phyloP scores from a whole-genome alignment of 2,329 filamentous ascomycete species.

The Fusarium napiforme region DNA sequence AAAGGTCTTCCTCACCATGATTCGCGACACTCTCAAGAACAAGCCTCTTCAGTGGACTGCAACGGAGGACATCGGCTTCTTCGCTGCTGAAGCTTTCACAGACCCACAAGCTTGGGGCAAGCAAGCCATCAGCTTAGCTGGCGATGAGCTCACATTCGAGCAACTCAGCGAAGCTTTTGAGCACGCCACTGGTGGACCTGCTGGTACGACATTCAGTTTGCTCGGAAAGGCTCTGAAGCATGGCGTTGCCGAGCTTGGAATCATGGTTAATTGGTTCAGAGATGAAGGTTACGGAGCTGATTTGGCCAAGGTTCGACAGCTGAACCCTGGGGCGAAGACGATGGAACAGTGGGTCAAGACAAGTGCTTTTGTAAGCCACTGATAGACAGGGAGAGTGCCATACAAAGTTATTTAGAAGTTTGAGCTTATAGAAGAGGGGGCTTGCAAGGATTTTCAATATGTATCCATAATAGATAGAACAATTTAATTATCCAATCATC shows the following conservation, averaged over 20 bases:
- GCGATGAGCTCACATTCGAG: conserved; percentile 25
- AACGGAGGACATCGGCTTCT: conserved; percentile 24
- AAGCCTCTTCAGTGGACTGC: conserved; percentile 38
- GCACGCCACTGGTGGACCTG: neutral
- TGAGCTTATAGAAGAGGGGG: neutral
- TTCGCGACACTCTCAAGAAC: conserved; percentile 44
- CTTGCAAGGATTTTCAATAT: accelerated
- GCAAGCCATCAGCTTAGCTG: conserved; percentile 10
- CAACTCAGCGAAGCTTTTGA: conserved; percentile 22
- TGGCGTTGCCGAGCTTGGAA: conserved; percentile 19
- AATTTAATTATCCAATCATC: neutral
- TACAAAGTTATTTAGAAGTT: neutral
- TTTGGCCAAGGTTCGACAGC: conserved; percentile 9
- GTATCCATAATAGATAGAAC: neutral
- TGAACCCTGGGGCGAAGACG: conserved; percentile 17
- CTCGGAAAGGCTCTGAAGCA: conserved; percentile 24
- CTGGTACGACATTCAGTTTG: conserved; percentile 16
- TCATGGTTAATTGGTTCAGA: conserved; percentile 31
- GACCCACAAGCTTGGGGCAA: neutral
- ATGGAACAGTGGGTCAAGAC: conserved; percentile 28
- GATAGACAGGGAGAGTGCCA: neutral
- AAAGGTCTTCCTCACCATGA: conserved; percentile 48
- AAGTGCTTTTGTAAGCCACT: conserved; percentile 14
- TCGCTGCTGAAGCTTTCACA: conserved; percentile 13
- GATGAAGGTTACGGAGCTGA: conserved; percentile 29